Evolutionary conservation across 192 early-diverging fungal species (phyloP).

Genomic region (Podila clonocystis): DNA sequence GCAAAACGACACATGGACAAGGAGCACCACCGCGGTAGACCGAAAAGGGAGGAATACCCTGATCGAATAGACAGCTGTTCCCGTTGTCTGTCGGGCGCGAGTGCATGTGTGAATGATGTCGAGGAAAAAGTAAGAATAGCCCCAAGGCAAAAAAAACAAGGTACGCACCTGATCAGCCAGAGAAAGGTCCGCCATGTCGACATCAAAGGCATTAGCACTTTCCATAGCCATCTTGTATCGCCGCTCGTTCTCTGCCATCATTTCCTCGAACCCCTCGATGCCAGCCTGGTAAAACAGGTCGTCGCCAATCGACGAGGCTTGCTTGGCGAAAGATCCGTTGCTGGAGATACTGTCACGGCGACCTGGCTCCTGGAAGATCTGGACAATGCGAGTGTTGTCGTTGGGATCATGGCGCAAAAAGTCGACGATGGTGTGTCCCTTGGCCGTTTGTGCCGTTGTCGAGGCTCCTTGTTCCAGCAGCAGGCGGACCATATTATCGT

Average conservation of each 20-base stretch:
- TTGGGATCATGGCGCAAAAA: slow-evolving; percentile 68
- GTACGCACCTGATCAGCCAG: slow-evolving; percentile 51
- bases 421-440: slow-evolving; percentile 80
- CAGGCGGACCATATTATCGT: slow-evolving; percentile 74
- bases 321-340: slow-evolving; percentile 35
- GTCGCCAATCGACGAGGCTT: slow-evolving; percentile 34
- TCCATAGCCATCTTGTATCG: slow-evolving; percentile 57
- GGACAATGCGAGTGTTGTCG: slow-evolving; percentile 61
- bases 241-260: slow-evolving; percentile 53
- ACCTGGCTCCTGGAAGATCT: slow-evolving; percentile 57
- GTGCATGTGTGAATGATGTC: too few relatives aligned
- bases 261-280: slow-evolving; percentile 53
- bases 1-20: not conserved
- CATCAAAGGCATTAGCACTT: slow-evolving; percentile 53
- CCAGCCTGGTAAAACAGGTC: slow-evolving; percentile 50
- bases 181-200: slow-evolving; percentile 56
- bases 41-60: too few relatives aligned
- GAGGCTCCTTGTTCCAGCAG: slow-evolving; percentile 86
- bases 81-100: too few relatives aligned
- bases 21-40: too few relatives aligned
- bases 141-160: too few relatives aligned
- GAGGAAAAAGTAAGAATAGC: too few relatives aligned
- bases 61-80: too few relatives aligned
- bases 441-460: slow-evolving; percentile 68
- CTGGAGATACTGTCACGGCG: slow-evolving; percentile 55